Evolutionary conservation across 1,139 yeast species (phyloP).

Genomic region (Yamadazyma sp.): DNA sequence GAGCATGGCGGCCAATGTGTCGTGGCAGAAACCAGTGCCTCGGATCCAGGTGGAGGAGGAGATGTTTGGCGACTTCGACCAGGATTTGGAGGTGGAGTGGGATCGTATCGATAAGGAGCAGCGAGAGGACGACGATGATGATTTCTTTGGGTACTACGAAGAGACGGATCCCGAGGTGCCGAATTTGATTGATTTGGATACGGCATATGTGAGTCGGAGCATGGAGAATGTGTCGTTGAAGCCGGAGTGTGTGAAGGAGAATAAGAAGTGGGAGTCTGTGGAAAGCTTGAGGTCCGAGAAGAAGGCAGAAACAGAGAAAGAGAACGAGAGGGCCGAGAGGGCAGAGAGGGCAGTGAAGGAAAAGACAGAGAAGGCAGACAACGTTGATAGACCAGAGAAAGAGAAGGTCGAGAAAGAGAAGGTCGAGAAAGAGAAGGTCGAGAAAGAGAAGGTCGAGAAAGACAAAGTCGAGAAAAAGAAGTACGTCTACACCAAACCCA

Average conservation of each 20-base stretch:
- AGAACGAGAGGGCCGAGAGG: no score
- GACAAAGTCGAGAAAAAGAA: constrained; percentile 24
- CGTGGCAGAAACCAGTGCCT: constrained; percentile 26
- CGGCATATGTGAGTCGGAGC: constrained; percentile 18
- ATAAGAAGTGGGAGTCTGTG: neutral
- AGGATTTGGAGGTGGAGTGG: constrained; percentile 33
- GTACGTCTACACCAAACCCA: constrained; percentile 41
- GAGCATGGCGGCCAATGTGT: constrained; percentile 47
- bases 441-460: no score
- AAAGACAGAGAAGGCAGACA: no score
- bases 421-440: no score
- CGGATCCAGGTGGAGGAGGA: constrained; percentile 19
- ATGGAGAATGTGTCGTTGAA: constrained; percentile 19
- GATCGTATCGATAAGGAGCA: constrained; percentile 20
- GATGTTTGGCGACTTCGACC: constrained; percentile 49
- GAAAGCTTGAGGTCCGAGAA: no score
- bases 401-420: no score
- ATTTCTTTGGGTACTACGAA: constrained; percentile 2
- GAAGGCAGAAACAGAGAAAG: no score
- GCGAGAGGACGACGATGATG: constrained; percentile 1
- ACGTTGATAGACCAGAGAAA: no score
- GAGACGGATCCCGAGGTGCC: constrained; percentile 1
- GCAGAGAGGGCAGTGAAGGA: no score
- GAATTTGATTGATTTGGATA: constrained; percentile 39
- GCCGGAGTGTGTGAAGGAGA: neutral